These are phyloP conservation scores for Capsicum rhomboideum DNA, from an alignment of 257 asterid species.

Conservation along the genomic window DNA sequence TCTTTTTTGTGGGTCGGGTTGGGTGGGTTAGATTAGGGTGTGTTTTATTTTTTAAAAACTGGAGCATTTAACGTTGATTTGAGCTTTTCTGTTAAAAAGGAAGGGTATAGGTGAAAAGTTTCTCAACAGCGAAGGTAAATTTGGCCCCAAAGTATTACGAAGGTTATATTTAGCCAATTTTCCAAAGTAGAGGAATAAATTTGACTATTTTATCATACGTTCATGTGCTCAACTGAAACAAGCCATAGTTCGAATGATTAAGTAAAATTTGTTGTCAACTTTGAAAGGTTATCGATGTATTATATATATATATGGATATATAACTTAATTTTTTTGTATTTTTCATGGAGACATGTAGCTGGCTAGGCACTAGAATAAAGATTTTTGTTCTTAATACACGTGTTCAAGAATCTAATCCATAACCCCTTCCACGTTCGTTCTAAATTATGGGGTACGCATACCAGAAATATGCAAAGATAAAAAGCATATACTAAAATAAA, in stretches of 20 bases:
- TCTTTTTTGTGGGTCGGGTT: too few relatives aligned
- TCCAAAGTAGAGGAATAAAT: too few relatives aligned
- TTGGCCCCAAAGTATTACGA: too few relatives aligned
- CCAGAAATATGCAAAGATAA: not conserved
- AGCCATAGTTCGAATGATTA: not conserved
- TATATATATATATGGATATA: not conserved
- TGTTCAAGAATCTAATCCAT: conserved; percentile 1
- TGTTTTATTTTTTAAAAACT: too few relatives aligned
- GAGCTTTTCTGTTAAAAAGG: too few relatives aligned
- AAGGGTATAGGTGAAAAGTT: too few relatives aligned
- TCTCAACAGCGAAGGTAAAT: too few relatives aligned
- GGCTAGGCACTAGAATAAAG: not conserved
- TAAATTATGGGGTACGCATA: not conserved
- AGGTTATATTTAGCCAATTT: too few relatives aligned
- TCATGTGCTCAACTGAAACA: too few relatives aligned
- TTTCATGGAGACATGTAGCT: not conserved
- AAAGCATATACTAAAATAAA: not conserved
- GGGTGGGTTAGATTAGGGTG: too few relatives aligned
- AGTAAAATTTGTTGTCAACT: not conserved
- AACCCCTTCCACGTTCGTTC: not conserved
- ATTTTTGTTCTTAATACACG: not conserved
- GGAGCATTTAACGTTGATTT: too few relatives aligned
- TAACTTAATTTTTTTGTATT: not conserved
- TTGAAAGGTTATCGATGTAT: not conserved
- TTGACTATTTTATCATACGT: too few relatives aligned